phyloP scores from a whole-genome alignment of 331 rosid genomes.

The Arachis monticola region DNA sequence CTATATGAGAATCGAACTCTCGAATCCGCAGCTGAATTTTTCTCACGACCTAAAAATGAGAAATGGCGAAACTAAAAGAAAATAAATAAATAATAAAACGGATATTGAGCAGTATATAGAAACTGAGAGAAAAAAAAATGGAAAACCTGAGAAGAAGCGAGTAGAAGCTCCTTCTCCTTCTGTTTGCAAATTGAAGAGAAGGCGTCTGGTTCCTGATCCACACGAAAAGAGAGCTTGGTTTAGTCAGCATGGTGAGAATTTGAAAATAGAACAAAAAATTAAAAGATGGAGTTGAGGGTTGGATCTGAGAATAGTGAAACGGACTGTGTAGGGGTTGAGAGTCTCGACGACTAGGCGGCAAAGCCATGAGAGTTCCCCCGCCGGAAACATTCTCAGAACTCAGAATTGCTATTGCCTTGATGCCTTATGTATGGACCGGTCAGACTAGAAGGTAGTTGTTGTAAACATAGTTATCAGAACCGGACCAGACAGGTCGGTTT shows the following conservation, averaged over 20 bases:
- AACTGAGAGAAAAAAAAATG: conserved; percentile 2
- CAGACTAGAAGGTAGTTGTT: no score
- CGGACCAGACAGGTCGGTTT: no score
- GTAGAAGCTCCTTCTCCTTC: conserved; percentile 64
- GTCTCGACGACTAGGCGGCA: conserved; percentile 60
- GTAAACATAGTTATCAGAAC: no score
- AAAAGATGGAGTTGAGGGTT: neutral
- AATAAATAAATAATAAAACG: neutral
- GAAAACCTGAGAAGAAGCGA: conserved; percentile 73
- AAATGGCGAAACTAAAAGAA: neutral
- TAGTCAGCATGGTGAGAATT: neutral
- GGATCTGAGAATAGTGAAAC: conserved; percentile 35
- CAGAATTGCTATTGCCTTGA: neutral
- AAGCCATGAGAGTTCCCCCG: conserved; percentile 57
- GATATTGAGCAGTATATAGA: neutral
- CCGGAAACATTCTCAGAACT: conserved; percentile 43
- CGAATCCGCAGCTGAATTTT: conserved; percentile 63
- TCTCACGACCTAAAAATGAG: conserved; percentile 52
- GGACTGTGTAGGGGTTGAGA: conserved; percentile 61
- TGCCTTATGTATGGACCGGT: no score
- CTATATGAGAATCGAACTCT: conserved; percentile 45
- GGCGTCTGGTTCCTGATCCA: conserved; percentile 53
- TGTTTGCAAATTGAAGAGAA: conserved; percentile 47
- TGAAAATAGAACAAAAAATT: neutral
- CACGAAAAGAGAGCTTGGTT: conserved; percentile 8